A percentile compares a stretch with the other conserved stretches of the same genome.
These are phyloP conservation scores for Saccharomycopsis oosterbeekiorum DNA, from an alignment of 805 yeast genomes.

Conservation along the genomic window DNA sequence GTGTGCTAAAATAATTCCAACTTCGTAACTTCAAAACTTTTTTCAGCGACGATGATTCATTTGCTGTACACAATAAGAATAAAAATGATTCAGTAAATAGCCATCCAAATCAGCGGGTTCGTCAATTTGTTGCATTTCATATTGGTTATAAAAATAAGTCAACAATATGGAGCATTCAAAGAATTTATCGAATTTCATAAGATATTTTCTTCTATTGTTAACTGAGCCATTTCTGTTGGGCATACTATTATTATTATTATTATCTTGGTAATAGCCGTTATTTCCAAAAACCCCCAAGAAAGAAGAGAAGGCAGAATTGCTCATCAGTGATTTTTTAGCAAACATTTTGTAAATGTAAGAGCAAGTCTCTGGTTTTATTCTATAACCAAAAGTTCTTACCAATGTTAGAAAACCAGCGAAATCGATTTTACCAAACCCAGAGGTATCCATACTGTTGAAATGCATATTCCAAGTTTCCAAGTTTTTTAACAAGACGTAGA, in stretches of 20 bases:
- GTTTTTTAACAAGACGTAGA: conserved; percentile 59
- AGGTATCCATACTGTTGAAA: conserved; percentile 52
- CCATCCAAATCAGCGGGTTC: conserved; percentile 3
- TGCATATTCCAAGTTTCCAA: conserved; percentile 55
- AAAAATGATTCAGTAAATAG: conserved; percentile 2
- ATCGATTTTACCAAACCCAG: conserved; percentile 49
- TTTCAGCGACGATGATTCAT: neutral
- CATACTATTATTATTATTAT: neutral
- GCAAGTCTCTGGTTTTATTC: conserved; percentile 45
- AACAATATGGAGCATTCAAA: conserved; percentile 72
- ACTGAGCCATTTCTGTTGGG: neutral
- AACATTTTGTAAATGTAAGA: conserved; percentile 49
- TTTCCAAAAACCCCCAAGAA: neutral
- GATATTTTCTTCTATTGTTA: conserved; percentile 19
- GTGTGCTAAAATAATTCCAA: no score
- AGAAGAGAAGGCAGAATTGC: neutral
- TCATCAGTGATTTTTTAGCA: conserved; percentile 25
- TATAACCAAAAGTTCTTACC: conserved; percentile 56
- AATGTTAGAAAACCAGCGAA: conserved; percentile 56
- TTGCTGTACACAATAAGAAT: neutral
- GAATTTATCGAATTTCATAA: conserved; percentile 66
- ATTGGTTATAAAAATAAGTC: conserved; percentile 16
- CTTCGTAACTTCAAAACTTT: neutral
- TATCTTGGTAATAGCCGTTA: neutral
- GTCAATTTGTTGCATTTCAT: neutral